phyloP scores from a whole-genome alignment of 345 rosid species.

The Camelina sativa region DNA sequence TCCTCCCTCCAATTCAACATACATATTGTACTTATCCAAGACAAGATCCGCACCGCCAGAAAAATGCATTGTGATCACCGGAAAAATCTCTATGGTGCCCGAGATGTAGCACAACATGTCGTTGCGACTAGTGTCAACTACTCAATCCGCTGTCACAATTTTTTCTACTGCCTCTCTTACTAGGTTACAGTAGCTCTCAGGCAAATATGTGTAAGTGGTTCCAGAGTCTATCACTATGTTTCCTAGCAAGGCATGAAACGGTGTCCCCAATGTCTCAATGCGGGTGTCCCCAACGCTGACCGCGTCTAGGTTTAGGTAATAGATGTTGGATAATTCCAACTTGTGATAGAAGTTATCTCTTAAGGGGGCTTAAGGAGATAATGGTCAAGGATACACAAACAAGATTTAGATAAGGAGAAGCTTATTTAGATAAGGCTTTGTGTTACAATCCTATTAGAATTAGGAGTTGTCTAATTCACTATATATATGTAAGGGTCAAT shows the following conservation, averaged over 20 bases:
- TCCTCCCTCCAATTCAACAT: background rate
- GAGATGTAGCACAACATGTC: background rate
- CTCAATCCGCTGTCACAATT: background rate
- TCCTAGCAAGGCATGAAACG: conserved; percentile 2
- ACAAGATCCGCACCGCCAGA: conserved; percentile 18
- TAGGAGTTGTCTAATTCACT: too few relatives aligned
- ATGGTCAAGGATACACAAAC: too few relatives aligned
- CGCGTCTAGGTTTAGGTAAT: conserved; percentile 27
- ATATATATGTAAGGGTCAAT: too few relatives aligned
- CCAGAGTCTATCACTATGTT: conserved; percentile 20
- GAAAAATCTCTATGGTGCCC: background rate
- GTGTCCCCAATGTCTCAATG: conserved; percentile 21
- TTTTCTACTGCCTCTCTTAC: background rate
- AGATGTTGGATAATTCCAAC: background rate
- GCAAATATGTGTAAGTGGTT: conserved; percentile 13
- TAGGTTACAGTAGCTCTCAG: background rate
- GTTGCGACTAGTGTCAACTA: background rate
- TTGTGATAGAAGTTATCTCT: too few relatives aligned
- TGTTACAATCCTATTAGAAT: too few relatives aligned
- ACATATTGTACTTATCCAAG: conserved; percentile 18
- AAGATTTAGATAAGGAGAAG: too few relatives aligned
- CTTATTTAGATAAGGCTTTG: too few relatives aligned
- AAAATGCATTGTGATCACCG: conserved; percentile 20
- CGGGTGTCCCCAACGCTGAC: conserved; percentile 4
- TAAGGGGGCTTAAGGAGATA: too few relatives aligned